Evolutionary conservation across 2,329 filamentous ascomycete genomes (phyloP).

Genomic region (Colletotrichum destructivum): DNA sequence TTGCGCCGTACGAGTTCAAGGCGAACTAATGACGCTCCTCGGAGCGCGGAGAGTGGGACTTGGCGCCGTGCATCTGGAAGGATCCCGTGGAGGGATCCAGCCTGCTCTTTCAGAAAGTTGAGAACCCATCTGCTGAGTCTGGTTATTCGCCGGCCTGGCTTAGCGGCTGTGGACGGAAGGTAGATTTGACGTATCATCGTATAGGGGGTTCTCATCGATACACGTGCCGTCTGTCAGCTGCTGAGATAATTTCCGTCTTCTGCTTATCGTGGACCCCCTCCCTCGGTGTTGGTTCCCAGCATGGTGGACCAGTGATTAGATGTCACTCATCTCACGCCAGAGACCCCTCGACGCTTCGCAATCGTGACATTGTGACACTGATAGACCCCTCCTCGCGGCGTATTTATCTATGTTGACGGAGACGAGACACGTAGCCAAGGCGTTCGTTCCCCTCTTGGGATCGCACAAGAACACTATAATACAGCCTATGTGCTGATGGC

Average conservation of each 20-base stretch:
- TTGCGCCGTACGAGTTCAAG: background rate
- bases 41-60: slow-evolving; percentile 5
- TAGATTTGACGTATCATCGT: slow-evolving; percentile 1
- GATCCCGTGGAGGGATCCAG: slow-evolving; percentile 3
- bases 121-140: slow-evolving; percentile 3
- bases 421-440: too few species aligned
- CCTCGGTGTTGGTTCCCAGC: slow-evolving; percentile 12
- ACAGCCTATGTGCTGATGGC: background rate
- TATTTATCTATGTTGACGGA: background rate
- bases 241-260: background rate
- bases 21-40: background rate
- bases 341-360: background rate
- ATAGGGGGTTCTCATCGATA: slow-evolving; percentile 21
- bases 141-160: slow-evolving; percentile 9
- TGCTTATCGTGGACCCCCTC: slow-evolving; percentile 14
- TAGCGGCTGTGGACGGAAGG: background rate
- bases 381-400: background rate
- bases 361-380: background rate
- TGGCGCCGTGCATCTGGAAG: slow-evolving; percentile 6
- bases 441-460: too few species aligned
- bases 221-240: slow-evolving; percentile 17
- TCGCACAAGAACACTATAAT: too few species aligned
- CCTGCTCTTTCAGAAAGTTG: background rate
- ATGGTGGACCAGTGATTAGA: slow-evolving; percentile 7
- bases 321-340: slow-evolving; percentile 30